Conservation (phyloP, 164 flowering plant species). For the Sextonia rubra region DNA sequence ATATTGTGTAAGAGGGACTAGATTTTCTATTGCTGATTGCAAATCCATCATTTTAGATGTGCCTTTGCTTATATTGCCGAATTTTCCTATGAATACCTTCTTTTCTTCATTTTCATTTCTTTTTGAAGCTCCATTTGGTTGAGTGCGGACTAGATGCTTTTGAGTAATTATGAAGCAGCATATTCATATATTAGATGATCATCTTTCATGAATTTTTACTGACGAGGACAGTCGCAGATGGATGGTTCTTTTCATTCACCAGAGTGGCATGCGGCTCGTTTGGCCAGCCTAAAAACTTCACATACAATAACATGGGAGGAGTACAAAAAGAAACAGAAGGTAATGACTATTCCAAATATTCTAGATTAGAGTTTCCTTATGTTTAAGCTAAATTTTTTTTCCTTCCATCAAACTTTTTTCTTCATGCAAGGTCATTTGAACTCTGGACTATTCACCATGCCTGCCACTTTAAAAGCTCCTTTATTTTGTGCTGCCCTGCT, state of each 20-base stretch:
- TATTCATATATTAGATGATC: conserved; percentile 12
- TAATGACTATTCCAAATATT: not conserved
- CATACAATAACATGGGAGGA: conserved; percentile 99
- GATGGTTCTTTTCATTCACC: conserved; percentile 99
- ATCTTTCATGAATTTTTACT: conserved; percentile 46
- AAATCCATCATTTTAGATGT: too few relatives aligned
- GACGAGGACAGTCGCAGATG: conserved; percentile 91
- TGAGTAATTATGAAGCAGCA: not conserved
- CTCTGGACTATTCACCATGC: too few relatives aligned
- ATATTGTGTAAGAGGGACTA: not conserved
- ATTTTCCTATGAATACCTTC: not conserved
- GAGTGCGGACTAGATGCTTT: not conserved
- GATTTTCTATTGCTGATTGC: too few relatives aligned
- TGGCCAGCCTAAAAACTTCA: conserved; percentile 98
- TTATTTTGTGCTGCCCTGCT: too few relatives aligned
- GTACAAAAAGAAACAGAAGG: conserved; percentile 92
- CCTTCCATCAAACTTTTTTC: too few relatives aligned
- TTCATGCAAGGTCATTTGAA: too few relatives aligned
- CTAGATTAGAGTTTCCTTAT: not conserved
- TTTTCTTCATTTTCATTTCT: not conserved
- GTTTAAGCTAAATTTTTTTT: not conserved
- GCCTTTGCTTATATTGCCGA: not conserved
- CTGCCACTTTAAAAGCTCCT: too few relatives aligned
- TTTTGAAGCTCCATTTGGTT: not conserved
- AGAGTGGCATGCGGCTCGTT: conserved; percentile 99